Base-by-base conservation (phyloP, 2,329 filamentous ascomycete genomes). In the Ascochyta viciae-villosae region DNA sequence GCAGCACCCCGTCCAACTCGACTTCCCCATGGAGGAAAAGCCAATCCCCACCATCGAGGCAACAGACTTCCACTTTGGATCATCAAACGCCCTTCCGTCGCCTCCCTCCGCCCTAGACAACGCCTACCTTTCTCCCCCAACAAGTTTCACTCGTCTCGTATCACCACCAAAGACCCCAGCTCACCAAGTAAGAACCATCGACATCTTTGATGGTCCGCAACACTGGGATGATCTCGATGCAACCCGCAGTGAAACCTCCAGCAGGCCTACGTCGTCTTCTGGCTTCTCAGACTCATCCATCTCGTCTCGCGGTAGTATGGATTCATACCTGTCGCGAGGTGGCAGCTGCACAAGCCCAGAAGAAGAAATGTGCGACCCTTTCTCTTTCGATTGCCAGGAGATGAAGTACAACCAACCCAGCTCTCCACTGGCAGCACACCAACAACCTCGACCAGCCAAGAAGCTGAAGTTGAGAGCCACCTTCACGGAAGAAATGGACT, bases 401-500 rank as follows among this genome's bases (percentile, higher is more conserved):
- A 54, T 59, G 57, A 72, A 72, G 34, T 63, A 65, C 46, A 58
- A 61, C 15, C 64, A 63, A n/a, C 64, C 70, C 26, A 68, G 61
- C 29, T 75, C 74, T 23, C 74, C 75, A 24, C 59, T 74, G 6
- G 62, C 68, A 29, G 52, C 60, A 19, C 71, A 70, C 31, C 68
- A 67, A 42, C 64, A 64, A 29, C 63, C 60, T 35, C 68, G 63
- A 6, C 48, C 68, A 10, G 54, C 63, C 6, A 81, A 80, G 67
- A 78, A 79, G 57, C 64, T 77, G 49, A 81, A 78, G 67, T 71
- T 77, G 33, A 74, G 73, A 46, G 75, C 74, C 6, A 77, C 74
- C 37, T 89, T 86, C 82, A 87, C 83, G 5, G 76, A 82, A 39
- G 85, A 86, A 47, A 88, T 87, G 85, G 86, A 89, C 67, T 81